These are phyloP conservation scores for Leishmania tropica DNA, from an alignment of 208 protist species.

Conservation along the genomic window DNA sequence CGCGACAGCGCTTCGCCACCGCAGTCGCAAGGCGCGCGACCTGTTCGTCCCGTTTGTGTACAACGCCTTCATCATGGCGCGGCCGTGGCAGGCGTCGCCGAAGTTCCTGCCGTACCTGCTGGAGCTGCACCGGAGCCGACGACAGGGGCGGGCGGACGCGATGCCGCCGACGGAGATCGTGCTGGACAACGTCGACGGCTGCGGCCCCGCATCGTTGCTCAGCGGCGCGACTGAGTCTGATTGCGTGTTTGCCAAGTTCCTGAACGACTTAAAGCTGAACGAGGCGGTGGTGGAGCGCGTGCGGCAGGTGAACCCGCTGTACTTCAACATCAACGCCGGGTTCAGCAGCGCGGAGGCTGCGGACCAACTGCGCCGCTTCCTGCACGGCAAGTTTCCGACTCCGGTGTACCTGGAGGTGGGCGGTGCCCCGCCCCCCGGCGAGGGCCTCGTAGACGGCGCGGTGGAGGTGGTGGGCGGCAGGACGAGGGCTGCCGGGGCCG, in stretches of 20 bases:
- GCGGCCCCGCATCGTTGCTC: slow-evolving; percentile 34
- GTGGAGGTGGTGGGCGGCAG: not conserved
- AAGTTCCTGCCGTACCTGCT: slow-evolving; percentile 43
- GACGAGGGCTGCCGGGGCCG: not conserved
- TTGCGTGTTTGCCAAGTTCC: slow-evolving; percentile 31
- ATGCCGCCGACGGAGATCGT: slow-evolving; percentile 18
- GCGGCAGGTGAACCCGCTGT: slow-evolving; percentile 24
- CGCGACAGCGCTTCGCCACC: slow-evolving; percentile 24
- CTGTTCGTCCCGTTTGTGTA: slow-evolving; percentile 64
- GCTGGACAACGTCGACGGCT: slow-evolving; percentile 65
- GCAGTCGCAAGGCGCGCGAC: slow-evolving; percentile 33
- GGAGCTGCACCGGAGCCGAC: not conserved
- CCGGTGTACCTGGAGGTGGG: slow-evolving; percentile 29
- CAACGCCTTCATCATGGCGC: slow-evolving; percentile 60
- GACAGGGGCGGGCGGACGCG: not conserved
- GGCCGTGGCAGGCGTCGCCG: slow-evolving; percentile 58
- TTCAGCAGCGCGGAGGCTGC: slow-evolving; percentile 6
- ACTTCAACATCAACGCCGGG: slow-evolving; percentile 50
- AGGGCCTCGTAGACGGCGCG: not conserved
- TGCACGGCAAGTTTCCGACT: slow-evolving; percentile 21
- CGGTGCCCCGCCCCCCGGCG: not conserved
- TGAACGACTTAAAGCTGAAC: slow-evolving; percentile 18
- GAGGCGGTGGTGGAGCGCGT: slow-evolving; percentile 9
- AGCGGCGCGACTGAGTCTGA: slow-evolving; percentile 48
- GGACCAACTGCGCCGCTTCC: slow-evolving; percentile 29